Conservation (phyloP, 2,329 filamentous ascomycete species). For the Scedosporium dehoogii region DNA sequence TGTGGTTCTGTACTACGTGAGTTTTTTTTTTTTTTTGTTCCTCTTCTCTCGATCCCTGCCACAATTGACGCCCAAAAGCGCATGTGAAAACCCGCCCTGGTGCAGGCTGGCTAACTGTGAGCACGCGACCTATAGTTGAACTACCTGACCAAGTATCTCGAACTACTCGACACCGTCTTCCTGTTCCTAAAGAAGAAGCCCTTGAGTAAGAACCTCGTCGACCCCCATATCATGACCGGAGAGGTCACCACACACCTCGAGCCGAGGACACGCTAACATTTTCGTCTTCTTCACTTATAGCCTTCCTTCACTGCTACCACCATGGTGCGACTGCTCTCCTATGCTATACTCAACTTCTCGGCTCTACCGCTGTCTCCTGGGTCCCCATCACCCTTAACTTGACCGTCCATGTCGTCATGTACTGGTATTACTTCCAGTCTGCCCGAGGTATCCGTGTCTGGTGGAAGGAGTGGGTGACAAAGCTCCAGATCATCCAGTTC, state of each 20-base stretch:
- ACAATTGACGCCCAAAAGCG: neutral
- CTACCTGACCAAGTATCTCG: slow-evolving; percentile 96
- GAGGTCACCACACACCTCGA: neutral
- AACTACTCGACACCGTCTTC: slow-evolving; percentile 92
- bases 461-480: slow-evolving; percentile 99
- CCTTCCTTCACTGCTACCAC: slow-evolving; percentile 98
- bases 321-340: slow-evolving; percentile 93
- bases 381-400: slow-evolving; percentile 89
- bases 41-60: neutral
- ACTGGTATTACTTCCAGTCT: slow-evolving; percentile 99
- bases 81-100: neutral
- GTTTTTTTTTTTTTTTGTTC: neutral
- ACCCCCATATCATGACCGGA: neutral
- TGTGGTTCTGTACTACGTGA: slow-evolving; percentile 91
- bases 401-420: slow-evolving; percentile 95
- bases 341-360: slow-evolving; percentile 95
- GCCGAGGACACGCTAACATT: neutral
- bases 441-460: slow-evolving; percentile 90
- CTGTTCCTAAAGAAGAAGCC: slow-evolving; percentile 99
- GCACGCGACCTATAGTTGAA: slow-evolving; percentile 55
- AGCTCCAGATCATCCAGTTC: slow-evolving; percentile 94
- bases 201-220: slow-evolving; percentile 36
- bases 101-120: too few relatives aligned
- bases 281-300: neutral
- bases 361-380: slow-evolving; percentile 89